Percentiles rank a stretch among this genome's conserved stretches.
Evolutionary conservation across 2,329 filamentous ascomycete genomes (phyloP).

Genomic region (Fusarium devonianum): DNA sequence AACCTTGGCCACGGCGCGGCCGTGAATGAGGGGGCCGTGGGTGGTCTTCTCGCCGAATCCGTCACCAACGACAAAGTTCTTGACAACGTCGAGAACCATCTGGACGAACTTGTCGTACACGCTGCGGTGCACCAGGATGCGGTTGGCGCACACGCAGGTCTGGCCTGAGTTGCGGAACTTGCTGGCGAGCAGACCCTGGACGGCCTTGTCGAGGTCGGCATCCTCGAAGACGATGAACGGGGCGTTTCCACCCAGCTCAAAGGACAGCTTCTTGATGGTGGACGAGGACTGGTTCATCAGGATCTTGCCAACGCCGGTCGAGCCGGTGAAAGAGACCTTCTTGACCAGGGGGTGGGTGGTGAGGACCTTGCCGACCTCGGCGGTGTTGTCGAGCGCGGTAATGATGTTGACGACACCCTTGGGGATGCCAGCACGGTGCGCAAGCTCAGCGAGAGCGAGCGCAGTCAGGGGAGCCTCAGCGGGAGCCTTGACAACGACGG

Average conservation of each 20-base stretch:
- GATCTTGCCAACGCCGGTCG: constrained; percentile 50
- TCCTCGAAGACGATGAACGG: constrained; percentile 82
- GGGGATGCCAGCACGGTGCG: constrained; percentile 83
- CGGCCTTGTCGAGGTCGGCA: constrained; percentile 72
- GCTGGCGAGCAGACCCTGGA: constrained; percentile 68
- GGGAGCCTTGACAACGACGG: constrained; percentile 84
- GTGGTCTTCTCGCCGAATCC: constrained; percentile 64
- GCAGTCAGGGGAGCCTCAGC: constrained; percentile 90
- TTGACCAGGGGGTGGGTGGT: constrained; percentile 56
- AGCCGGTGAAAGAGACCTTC: constrained; percentile 79
- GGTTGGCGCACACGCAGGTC: constrained; percentile 72
- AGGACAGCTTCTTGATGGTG: constrained; percentile 76
- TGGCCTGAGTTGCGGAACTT: constrained; percentile 78
- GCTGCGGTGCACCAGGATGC: constrained; percentile 65
- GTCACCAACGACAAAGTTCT: constrained; percentile 63
- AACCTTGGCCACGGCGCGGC: constrained; percentile 68
- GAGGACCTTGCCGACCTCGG: constrained; percentile 71
- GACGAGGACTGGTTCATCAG: constrained; percentile 75
- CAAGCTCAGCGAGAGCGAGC: constrained; percentile 83
- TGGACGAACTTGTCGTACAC: constrained; percentile 65
- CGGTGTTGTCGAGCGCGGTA: constrained; percentile 78
- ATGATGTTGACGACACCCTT: constrained; percentile 88
- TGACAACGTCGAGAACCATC: constrained; percentile 59
- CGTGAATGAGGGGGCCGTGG: constrained; percentile 70
- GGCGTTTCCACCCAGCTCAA: constrained; percentile 77